phyloP scores from a whole-genome alignment of 2,329 filamentous ascomycete species.

The Mollisia scopiformis region DNA sequence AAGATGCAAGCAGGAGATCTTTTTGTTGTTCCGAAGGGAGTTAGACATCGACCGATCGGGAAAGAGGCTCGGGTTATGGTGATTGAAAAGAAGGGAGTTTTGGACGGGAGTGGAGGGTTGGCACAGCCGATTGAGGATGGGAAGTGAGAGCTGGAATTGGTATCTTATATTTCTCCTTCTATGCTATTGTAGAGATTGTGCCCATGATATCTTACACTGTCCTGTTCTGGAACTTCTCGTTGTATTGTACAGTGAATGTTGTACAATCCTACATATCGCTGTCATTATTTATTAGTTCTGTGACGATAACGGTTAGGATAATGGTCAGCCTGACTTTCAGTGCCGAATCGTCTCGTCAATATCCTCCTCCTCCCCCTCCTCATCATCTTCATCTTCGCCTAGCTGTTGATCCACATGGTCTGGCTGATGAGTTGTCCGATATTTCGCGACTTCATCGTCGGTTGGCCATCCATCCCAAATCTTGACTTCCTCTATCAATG shows the following conservation, averaged over 20 bases:
- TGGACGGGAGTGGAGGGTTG: constrained; percentile 1
- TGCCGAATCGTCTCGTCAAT: too few relatives aligned
- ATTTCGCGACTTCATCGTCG: constrained; percentile 25
- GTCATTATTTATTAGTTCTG: too few relatives aligned
- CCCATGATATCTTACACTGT: background rate
- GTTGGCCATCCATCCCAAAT: constrained; percentile 35
- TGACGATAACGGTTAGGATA: too few relatives aligned
- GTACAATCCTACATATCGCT: too few relatives aligned
- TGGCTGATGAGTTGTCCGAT: constrained; percentile 1
- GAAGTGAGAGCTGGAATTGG: background rate
- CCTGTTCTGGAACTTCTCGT: too few relatives aligned
- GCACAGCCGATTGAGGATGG: background rate
- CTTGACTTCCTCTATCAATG: constrained; percentile 27
- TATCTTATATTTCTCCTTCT: background rate
- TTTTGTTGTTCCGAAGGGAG: constrained; percentile 41
- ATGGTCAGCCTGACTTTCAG: too few relatives aligned
- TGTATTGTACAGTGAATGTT: too few relatives aligned
- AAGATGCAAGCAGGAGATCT: background rate
- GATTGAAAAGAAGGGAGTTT: constrained; percentile 38
- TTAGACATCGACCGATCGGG: constrained; percentile 42
- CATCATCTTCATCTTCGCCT: background rate
- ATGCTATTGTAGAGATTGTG: background rate
- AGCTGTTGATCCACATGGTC: background rate
- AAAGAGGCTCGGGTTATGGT: constrained; percentile 41
- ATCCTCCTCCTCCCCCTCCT: background rate